phyloP scores from a whole-genome alignment of 805 yeast species.

The Ogataea ganodermae region DNA sequence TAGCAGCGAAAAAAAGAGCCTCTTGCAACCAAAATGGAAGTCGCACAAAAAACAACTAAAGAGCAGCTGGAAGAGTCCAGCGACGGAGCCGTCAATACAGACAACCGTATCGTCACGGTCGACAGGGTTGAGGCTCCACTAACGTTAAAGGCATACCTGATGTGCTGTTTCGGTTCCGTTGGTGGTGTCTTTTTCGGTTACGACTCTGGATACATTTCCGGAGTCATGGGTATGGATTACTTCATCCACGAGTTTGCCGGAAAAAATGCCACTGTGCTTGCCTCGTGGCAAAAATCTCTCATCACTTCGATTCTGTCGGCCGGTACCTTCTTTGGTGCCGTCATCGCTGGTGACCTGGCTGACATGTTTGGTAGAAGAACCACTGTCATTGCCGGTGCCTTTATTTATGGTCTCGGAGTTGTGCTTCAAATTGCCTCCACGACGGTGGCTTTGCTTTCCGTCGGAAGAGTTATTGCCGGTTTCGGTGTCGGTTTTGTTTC shows the following conservation, averaged over 20 bases:
- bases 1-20: background rate
- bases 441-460: constrained; percentile 51
- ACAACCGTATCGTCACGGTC: constrained; percentile 17
- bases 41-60: background rate
- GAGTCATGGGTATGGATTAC: constrained; percentile 65
- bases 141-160: constrained; percentile 37
- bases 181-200: constrained; percentile 70
- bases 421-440: constrained; percentile 48
- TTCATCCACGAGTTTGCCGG: constrained; percentile 33
- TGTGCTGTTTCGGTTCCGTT: constrained; percentile 62
- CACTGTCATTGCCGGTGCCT: constrained; percentile 45
- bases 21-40: background rate
- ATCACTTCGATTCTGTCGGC: constrained; percentile 74
- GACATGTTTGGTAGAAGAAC: constrained; percentile 49
- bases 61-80: constrained; percentile 9
- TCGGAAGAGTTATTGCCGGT: constrained; percentile 76
- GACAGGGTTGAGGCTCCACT: constrained; percentile 40
- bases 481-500: constrained; percentile 77
- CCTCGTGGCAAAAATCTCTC: constrained; percentile 40
- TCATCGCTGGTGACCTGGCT: constrained; percentile 57
- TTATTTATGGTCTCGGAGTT: constrained; percentile 50
- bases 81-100: constrained; percentile 12
- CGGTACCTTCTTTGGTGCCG: constrained; percentile 72
- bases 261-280: constrained; percentile 25
- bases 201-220: constrained; percentile 69